Percentiles rank a stretch among this genome's conserved stretches.
These are phyloP conservation scores for Pythium folliculosum DNA, from an alignment of 352 stramenopile species.

Conservation along the genomic window DNA sequence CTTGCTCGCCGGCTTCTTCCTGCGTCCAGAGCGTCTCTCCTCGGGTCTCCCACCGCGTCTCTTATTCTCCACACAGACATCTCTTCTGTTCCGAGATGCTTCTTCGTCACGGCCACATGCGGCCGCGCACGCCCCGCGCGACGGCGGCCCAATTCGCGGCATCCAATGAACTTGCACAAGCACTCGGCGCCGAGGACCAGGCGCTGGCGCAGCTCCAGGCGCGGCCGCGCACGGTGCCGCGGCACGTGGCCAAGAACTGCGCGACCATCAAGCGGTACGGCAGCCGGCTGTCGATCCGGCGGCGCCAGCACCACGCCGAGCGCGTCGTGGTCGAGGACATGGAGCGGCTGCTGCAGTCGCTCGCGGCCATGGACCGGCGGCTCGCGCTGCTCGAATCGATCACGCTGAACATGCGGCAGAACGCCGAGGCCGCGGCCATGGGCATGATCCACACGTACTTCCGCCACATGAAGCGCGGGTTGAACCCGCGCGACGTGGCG, in stretches of 20 bases:
- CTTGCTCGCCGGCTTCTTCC: too few species aligned
- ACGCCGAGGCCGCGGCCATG: constrained; percentile 33
- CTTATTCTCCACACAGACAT: too few species aligned
- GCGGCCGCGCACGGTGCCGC: neutral
- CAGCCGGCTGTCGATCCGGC: constrained; percentile 10
- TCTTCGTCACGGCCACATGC: constrained; percentile 3
- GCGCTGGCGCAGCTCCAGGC: neutral
- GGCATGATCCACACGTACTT: constrained; percentile 43
- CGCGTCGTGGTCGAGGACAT: constrained; percentile 13
- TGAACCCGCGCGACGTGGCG: constrained; percentile 4
- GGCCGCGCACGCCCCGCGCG: neutral
- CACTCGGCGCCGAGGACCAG: neutral
- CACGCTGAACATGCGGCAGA: constrained; percentile 27
- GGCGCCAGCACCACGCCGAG: constrained; percentile 10
- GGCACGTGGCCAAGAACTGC: constrained; percentile 31
- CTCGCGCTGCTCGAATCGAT: constrained; percentile 32
- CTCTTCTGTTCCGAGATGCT: too few species aligned
- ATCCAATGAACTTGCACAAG: neutral
- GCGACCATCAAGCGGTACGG: constrained; percentile 19
- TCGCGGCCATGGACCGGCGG: constrained; percentile 26
- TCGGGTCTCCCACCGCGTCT: too few species aligned
- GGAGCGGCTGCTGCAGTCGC: constrained; percentile 17
- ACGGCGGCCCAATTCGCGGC: neutral
- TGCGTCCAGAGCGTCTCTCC: too few species aligned
- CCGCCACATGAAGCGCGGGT: constrained; percentile 33